Conservation (phyloP, 257 asterid species). For the Ehretia macrophylla region DNA sequence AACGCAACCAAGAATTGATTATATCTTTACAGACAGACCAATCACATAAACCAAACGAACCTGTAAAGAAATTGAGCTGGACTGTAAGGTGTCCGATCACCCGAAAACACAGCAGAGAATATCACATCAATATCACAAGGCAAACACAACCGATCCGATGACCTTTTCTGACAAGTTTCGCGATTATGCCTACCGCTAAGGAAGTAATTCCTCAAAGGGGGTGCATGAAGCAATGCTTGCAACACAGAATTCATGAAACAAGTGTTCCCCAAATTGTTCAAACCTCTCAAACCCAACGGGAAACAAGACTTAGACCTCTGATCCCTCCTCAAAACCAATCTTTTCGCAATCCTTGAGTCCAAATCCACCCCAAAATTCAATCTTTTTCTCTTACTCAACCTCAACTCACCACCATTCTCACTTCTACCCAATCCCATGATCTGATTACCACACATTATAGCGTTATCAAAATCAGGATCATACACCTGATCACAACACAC, state of each 20-base stretch:
- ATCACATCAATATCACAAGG: slow-evolving; percentile 65
- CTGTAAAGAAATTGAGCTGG: slow-evolving; percentile 77
- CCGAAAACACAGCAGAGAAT: slow-evolving; percentile 60
- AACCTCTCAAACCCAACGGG: slow-evolving; percentile 72
- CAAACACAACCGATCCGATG: slow-evolving; percentile 46
- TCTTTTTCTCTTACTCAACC: slow-evolving; percentile 67
- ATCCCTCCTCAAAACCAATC: slow-evolving; percentile 41
- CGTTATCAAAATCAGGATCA: slow-evolving; percentile 58
- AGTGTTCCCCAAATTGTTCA: slow-evolving; percentile 69
- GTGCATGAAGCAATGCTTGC: slow-evolving; percentile 74
- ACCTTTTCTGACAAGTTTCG: slow-evolving; percentile 39
- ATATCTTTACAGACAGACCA: slow-evolving; percentile 3
- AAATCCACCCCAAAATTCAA: slow-evolving; percentile 60
- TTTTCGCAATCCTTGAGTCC: slow-evolving; percentile 37
- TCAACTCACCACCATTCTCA: slow-evolving; percentile 32
- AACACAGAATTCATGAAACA: slow-evolving; percentile 77
- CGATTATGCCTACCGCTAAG: slow-evolving; percentile 53
- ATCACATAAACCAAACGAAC: slow-evolving; percentile 28
- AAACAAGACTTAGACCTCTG: slow-evolving; percentile 54
- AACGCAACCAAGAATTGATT: background rate
- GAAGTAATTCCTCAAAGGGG: slow-evolving; percentile 66
- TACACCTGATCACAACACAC: slow-evolving; percentile 68
- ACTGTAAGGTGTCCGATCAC: slow-evolving; percentile 55
- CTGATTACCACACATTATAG: slow-evolving; percentile 31
- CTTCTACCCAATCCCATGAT: slow-evolving; percentile 32